Percentiles rank a stretch among this genome's conserved stretches.
Evolutionary conservation across 306 rosid genomes (phyloP).

Genomic region (Glycine latifolia): DNA sequence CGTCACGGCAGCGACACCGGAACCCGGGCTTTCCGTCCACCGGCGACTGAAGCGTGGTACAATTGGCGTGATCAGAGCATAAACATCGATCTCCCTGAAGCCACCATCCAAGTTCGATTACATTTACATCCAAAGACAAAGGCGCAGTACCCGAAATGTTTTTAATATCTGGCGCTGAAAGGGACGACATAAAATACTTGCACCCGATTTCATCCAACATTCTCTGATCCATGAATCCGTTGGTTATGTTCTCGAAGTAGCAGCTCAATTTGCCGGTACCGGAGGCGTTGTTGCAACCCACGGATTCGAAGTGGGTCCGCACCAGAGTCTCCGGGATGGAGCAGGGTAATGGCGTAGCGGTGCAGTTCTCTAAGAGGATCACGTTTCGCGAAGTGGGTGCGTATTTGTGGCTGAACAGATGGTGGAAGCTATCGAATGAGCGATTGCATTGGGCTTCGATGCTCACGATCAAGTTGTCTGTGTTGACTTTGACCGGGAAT

Average conservation of each 20-base stretch:
- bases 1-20: constrained; percentile 68
- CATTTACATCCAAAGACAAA: constrained; percentile 70
- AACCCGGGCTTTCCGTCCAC: constrained; percentile 44
- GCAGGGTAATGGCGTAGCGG: constrained; percentile 46
- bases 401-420: constrained; percentile 63
- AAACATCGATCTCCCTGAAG: constrained; percentile 62
- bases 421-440: constrained; percentile 43
- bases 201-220: constrained; percentile 48
- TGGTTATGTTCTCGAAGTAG: constrained; percentile 50
- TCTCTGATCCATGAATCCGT: constrained; percentile 47
- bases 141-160: constrained; percentile 43
- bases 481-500: constrained; percentile 58
- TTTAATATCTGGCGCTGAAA: constrained; percentile 51
- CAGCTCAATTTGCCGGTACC: constrained; percentile 60
- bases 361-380: constrained; percentile 68
- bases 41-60: constrained; percentile 52
- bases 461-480: constrained; percentile 56
- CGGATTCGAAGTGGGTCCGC: constrained; percentile 57
- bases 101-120: constrained; percentile 88
- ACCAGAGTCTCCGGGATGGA: constrained; percentile 63
- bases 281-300: constrained; percentile 58
- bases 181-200: constrained; percentile 63
- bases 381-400: constrained; percentile 83
- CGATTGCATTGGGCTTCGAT: constrained; percentile 68
- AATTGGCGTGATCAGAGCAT: constrained; percentile 65